Base-by-base conservation (phyloP, 169 alveolate genomes). In the Eimeria maxima region DNA sequence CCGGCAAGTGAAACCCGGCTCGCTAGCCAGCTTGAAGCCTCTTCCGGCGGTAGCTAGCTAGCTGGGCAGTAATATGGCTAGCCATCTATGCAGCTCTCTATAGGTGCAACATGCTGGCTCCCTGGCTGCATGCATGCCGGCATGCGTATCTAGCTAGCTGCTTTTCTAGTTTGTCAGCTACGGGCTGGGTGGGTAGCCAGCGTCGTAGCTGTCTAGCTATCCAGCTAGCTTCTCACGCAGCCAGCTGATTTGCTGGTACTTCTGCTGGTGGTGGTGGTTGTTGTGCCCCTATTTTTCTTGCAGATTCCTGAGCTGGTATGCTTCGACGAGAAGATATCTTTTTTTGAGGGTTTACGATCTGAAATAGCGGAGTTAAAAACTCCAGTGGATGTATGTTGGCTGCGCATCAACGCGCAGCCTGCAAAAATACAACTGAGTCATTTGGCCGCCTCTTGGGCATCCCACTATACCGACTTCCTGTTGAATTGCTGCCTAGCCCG, bases 311-410 rank as follows among this genome's bases (percentile, higher is more conserved):
- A 90, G 97, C 97, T 96, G 96, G 97, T 24, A 94, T 97, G 84
- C 86, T 97, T 87, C 98, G 98, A 69, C 89, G 97, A 69, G 96
- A 96, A 88, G 97, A 97, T 27, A 96, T 96, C 65, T 33, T 60
- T 45, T 27, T 93, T 93, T n/a, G 83, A 78, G 55, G 24, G 42
- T 42, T 50, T 93, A 7, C 89, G 90, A 16, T 14, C 96, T 29
- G 98, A 98, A 83, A 98, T 99, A 55, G 95, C 98, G 50, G 97
- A 97, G 80, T 97, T 98, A 97, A 96, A 97, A 93, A 98, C 98
- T 50, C 98, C 99, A 4, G 97, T 97, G 78, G 99, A 98, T 94
- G 98, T 98, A 8, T 98, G 98, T 94, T 99, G 99, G 99, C 95
- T 97, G 20, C 97, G 98, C 90, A 97, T 99, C 38, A 98, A 98